Percentiles rank a stretch among this genome's conserved stretches.
Conservation (phyloP, 2,329 filamentous ascomycete genomes). For the Diaporthe sp. region DNA sequence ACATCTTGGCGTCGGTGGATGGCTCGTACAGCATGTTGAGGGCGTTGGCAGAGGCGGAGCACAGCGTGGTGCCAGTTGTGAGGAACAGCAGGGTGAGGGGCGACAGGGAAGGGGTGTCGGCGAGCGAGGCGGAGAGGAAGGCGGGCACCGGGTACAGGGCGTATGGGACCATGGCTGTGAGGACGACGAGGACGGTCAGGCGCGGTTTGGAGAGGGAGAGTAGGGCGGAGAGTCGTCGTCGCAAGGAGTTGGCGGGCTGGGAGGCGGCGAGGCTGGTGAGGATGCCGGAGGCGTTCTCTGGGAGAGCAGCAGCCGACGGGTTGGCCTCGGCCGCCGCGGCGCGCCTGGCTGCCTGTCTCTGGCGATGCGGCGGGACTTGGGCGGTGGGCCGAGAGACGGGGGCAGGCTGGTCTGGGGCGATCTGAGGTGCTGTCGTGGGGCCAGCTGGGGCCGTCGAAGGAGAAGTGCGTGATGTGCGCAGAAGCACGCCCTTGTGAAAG, state of each 20-base stretch:
- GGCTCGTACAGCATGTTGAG: constrained; percentile 98
- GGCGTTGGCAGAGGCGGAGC: constrained; percentile 90
- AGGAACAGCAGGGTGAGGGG: constrained; percentile 93
- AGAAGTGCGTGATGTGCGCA: constrained; percentile 31
- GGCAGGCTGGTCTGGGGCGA: neutral
- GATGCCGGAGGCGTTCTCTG: constrained; percentile 58
- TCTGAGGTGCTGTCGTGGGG: neutral
- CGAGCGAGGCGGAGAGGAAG: constrained; percentile 73
- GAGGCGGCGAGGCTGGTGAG: constrained; percentile 63
- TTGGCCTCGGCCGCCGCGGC: constrained; percentile 34
- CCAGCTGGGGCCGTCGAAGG: neutral
- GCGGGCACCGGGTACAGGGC: constrained; percentile 92
- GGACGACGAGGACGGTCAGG: constrained; percentile 88
- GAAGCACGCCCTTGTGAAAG: constrained; percentile 31
- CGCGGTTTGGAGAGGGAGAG: constrained; percentile 96
- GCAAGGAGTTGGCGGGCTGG: constrained; percentile 61
- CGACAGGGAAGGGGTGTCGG: constrained; percentile 82
- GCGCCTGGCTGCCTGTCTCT: constrained; percentile 41
- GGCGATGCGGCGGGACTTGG: constrained; percentile 42
- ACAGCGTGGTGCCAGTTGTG: constrained; percentile 87
- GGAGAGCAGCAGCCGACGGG: constrained; percentile 37
- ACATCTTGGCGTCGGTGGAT: constrained; percentile 91
- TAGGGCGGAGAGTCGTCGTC: constrained; percentile 80
- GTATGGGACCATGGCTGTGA: constrained; percentile 91
- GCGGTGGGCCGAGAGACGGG: neutral